Percentiles rank a stretch among this genome's conserved stretches.
These are phyloP conservation scores for Solidago caesia DNA, from an alignment of 129 eudicot species.

Conservation along the genomic window DNA sequence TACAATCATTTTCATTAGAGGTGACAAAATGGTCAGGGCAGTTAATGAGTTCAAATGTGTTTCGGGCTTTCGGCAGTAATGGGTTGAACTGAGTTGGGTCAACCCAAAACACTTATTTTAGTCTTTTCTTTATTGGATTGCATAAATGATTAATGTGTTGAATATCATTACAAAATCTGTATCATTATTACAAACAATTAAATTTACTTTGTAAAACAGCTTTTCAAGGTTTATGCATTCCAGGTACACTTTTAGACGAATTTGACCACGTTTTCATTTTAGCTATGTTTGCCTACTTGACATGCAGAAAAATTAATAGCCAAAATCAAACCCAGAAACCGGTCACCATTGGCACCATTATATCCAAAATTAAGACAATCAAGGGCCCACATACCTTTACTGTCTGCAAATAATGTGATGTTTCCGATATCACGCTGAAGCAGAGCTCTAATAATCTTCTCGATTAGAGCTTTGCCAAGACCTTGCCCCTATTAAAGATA, in stretches of 20 bases:
- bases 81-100: too few relatives aligned
- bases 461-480: conserved; percentile 88
- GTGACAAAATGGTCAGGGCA: not conserved
- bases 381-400: conserved; percentile 46
- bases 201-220: not conserved
- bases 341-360: not conserved
- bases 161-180: too few relatives aligned
- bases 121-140: too few relatives aligned
- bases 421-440: conserved; percentile 96
- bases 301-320: not conserved
- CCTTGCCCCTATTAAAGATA: conserved; percentile 77
- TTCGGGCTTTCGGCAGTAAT: not conserved
- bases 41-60: not conserved
- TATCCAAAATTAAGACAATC: not conserved
- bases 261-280: not conserved
- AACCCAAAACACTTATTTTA: too few relatives aligned
- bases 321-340: not conserved
- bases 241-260: not conserved
- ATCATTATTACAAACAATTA: too few relatives aligned
- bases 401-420: conserved; percentile 78
- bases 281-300: not conserved
- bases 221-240: not conserved
- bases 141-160: too few relatives aligned
- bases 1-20: not conserved
- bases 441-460: conserved; percentile 81